Base-by-base conservation (phyloP, 441 rosid species). In the Pelargonium fulgidum region DNA sequence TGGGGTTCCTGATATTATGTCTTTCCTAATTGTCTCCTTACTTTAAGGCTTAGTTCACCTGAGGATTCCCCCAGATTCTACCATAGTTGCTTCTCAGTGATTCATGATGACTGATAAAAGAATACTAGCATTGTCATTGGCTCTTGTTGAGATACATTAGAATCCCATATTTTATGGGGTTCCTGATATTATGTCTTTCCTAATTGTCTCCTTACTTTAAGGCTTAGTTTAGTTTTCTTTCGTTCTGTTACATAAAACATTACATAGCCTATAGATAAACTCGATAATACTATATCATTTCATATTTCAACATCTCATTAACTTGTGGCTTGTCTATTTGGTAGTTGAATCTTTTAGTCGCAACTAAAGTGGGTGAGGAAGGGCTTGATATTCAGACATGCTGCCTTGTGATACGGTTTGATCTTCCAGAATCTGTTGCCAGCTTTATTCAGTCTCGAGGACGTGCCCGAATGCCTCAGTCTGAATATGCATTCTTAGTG, bases 371-470 rank as follows among this genome's bases (percentile, higher is more conserved):
- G 65, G 99, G 96, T 77, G 97, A 94, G 85, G 99, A 94, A 82
- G 99, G 99, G 72, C 97, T 91, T 69, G 99, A 94, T 80, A 90
- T 94, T 74, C 96, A 90, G 85, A 91, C 96, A 70, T 91, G 99
- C 86, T 91, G 99, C 79, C 97, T 94, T 71, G 99, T 94, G 72
- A 81, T 94, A 76, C 90, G 99, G 64, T 94, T 88, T 77, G 99
- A 94, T 86, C 91, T 91, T 80, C 99, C 99, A 56, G 97, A 94
- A 86, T 88, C 94, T 71, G 96, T 91, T 64, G 79, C 96, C 68
- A 94, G 99, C 85, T 94, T 94, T 82, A 94, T 91, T 73, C 99
- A 94, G 85, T 94, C 99, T 12, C 87, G 99, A 84, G 97, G 99
- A n/a, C 99, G 99, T 16, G 99, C 99, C 64, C 83, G 99, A 68